Base-by-base conservation (phyloP, 768 basidiomycete genomes). In the Harrya chromipes region DNA sequence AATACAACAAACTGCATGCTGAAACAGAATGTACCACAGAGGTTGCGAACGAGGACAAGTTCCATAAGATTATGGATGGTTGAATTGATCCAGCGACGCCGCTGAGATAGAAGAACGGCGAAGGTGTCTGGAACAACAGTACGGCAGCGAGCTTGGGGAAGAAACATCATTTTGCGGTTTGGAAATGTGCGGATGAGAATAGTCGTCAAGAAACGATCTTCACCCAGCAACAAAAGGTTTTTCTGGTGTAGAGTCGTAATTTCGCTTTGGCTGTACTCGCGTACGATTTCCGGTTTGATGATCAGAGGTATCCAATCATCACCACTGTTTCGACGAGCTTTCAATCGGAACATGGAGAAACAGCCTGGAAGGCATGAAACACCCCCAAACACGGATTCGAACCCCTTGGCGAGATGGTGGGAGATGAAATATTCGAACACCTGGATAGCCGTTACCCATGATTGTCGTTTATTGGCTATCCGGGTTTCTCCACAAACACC, bases 31-130 rank as follows among this genome's bases (percentile, higher is more conserved):
- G 95, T 98, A 31, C 97, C 97, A 69, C 97, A 98, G 14, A 97
- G 80, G 65, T 99, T 93, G 57, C 90, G 90, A 35, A 99, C 97
- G 53, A 91, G 83, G 31, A 97, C 91, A 34, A 99, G 86, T 68
- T 99, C 97, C 94, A 98, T 97, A 43, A 99, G 83, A 68, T 99
- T 98, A 75, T 98, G 97, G 43, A 99, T 90, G 0, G 97, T 98
- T 14, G 95, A 97, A 70, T 98, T 98, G 74, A 99, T 98, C 97
- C 97, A 99, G 49, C 97, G 86, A 17, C 97, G 85, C 27, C 97
- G 91, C 66, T 99, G 97, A 1, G 97, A 98, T 17, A 99, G 81
- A 39, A 99, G 79, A 23, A 98, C 81, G 21, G 79, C 74, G 72
- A 99, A 98, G 0, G 93, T 93, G 65, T 99, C 95, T 6, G 97